phyloP scores from a whole-genome alignment of 352 stramenopile genomes.

The Globisporangium megalacanthum region DNA sequence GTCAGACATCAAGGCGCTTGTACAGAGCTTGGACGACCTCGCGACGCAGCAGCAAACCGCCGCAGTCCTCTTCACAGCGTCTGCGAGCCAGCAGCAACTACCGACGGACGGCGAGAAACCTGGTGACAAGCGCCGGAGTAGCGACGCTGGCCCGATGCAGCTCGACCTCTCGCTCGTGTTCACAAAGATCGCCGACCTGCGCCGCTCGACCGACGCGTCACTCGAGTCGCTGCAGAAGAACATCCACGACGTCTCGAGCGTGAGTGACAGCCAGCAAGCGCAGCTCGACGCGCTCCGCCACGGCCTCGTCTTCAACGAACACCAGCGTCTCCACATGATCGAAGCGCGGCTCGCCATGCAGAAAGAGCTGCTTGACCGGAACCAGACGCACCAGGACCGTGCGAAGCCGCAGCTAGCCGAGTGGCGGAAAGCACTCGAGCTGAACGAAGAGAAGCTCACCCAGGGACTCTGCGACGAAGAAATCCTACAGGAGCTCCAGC shows the following conservation, averaged over 20 bases:
- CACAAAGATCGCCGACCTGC: slow-evolving; percentile 68
- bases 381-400: slow-evolving; percentile 63
- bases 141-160: slow-evolving; percentile 18
- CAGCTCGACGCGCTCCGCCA: slow-evolving; percentile 54
- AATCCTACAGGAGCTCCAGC: slow-evolving; percentile 50
- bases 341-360: slow-evolving; percentile 52
- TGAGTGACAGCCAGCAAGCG: slow-evolving; percentile 36
- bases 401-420: slow-evolving; percentile 61
- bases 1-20: slow-evolving; percentile 39
- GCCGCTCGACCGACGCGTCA: slow-evolving; percentile 50
- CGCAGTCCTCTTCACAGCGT: slow-evolving; percentile 21
- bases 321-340: slow-evolving; percentile 49
- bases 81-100: slow-evolving; percentile 6
- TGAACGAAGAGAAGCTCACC: slow-evolving; percentile 58
- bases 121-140: background rate
- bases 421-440: slow-evolving; percentile 56
- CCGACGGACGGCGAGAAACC: slow-evolving; percentile 1
- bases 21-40: slow-evolving; percentile 47
- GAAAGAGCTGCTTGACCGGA: slow-evolving; percentile 63
- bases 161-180: slow-evolving; percentile 80
- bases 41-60: slow-evolving; percentile 43
- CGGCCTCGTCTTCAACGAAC: slow-evolving; percentile 44
- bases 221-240: slow-evolving; percentile 48
- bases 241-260: slow-evolving; percentile 32
- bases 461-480: slow-evolving; percentile 51